These are phyloP conservation scores for Chlorella ohadii DNA, from an alignment of 139 green algal species.

Conservation along the genomic window DNA sequence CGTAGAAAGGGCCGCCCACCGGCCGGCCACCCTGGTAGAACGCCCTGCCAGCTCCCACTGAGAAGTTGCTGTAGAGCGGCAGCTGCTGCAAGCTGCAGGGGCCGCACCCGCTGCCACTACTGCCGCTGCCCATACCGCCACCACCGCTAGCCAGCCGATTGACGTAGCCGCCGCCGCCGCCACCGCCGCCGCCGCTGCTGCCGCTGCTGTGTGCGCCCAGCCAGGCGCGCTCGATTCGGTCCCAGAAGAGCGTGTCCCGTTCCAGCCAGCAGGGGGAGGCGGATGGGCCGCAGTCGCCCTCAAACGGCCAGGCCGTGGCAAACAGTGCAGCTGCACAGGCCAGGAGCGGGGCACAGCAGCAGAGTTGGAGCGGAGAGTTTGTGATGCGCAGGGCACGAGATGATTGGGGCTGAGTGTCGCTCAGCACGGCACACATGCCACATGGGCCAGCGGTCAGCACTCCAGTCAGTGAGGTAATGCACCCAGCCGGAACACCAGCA, in stretches of 20 bases:
- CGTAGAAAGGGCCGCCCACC: slow-evolving; percentile 23
- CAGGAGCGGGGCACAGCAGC: background rate
- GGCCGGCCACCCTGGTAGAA: slow-evolving; percentile 4
- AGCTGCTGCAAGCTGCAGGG: background rate
- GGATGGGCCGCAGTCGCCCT: slow-evolving; percentile 5
- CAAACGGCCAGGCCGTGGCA: slow-evolving; percentile 43
- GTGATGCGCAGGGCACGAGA: too few relatives aligned
- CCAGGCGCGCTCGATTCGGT: slow-evolving; percentile 12
- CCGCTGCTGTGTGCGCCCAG: background rate
- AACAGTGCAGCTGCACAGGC: slow-evolving; percentile 37
- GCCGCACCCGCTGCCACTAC: background rate
- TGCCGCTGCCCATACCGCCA: background rate
- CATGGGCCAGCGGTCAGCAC: too few relatives aligned
- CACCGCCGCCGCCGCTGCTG: background rate
- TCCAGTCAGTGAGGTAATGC: too few relatives aligned
- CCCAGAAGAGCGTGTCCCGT: slow-evolving; percentile 40
- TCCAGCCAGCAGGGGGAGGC: slow-evolving; percentile 27
- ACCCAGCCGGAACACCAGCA: too few relatives aligned
- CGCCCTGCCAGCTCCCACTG: slow-evolving; percentile 5
- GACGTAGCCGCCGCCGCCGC: too few relatives aligned
- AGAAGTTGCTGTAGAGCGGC: slow-evolving; percentile 39
- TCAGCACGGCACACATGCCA: too few relatives aligned
- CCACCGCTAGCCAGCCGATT: too few relatives aligned
- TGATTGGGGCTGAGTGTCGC: too few relatives aligned
- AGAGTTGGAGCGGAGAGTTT: background rate